Evolutionary conservation across 1,284 basidiomycete genomes (phyloP).

Genomic region (Pseudozyma sp.): DNA sequence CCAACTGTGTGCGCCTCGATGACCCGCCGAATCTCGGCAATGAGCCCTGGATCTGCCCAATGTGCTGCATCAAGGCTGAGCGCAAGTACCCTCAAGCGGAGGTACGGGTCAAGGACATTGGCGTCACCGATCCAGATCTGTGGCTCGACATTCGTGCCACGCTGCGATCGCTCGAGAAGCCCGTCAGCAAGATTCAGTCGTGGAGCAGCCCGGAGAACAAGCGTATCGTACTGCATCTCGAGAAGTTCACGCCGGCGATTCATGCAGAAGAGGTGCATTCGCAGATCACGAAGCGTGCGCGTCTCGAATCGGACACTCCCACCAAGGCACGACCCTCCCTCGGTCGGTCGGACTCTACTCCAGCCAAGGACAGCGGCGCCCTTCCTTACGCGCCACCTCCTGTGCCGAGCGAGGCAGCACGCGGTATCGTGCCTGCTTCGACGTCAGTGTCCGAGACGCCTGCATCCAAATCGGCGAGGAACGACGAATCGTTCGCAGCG

Average conservation of each 20-base stretch:
- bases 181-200: constrained; percentile 60
- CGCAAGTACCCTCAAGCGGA: constrained; percentile 64
- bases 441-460: constrained; percentile 17
- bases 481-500: constrained; percentile 22
- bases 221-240: constrained; percentile 63
- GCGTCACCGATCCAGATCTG: constrained; percentile 50
- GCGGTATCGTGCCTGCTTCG: constrained; percentile 17
- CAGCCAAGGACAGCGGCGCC: constrained; percentile 27
- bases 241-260: constrained; percentile 64
- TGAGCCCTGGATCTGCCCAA: constrained; percentile 65
- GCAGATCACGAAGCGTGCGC: constrained; percentile 36
- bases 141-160: constrained; percentile 65
- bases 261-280: constrained; percentile 48
- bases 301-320: constrained; percentile 40
- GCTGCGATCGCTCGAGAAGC: constrained; percentile 59
- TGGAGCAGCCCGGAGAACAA: constrained; percentile 55
- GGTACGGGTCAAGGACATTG: constrained; percentile 62
- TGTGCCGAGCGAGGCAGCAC: constrained; percentile 43
- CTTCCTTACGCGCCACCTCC: constrained; percentile 28
- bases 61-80: constrained; percentile 67
- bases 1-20: constrained; percentile 60
- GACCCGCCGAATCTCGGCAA: constrained; percentile 51
- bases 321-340: constrained; percentile 33
- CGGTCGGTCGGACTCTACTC: constrained; percentile 33
- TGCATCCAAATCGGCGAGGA: constrained; percentile 10